A percentile compares a stretch with the other conserved stretches of the same genome.
These are phyloP conservation scores for Spirogloea muscicola DNA, from an alignment of 139 green algal species.

Conservation along the genomic window DNA sequence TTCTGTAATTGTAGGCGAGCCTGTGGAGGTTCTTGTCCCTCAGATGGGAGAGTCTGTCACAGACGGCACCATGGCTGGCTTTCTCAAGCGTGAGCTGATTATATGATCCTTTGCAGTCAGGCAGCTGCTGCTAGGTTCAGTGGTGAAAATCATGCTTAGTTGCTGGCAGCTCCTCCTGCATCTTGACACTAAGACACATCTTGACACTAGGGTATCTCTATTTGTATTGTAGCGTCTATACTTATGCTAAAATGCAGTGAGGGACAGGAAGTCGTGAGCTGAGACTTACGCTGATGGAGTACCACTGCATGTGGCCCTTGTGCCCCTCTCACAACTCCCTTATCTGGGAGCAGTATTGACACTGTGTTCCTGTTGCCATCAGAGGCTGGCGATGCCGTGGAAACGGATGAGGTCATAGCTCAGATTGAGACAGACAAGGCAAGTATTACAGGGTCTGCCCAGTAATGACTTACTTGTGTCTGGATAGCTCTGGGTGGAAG, in stretches of 20 bases:
- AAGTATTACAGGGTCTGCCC: no score
- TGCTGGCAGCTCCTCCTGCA: not conserved
- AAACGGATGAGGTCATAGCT: conserved; percentile 89
- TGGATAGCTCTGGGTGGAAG: not conserved
- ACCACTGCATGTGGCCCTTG: no score
- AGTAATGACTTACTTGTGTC: not conserved
- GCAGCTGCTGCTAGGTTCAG: not conserved
- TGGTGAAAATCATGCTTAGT: not conserved
- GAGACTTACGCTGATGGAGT: no score
- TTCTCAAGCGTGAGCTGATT: conserved; percentile 42
- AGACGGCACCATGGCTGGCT: conserved; percentile 45
- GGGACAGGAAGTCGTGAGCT: no score
- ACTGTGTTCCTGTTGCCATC: not conserved
- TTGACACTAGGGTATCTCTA: not conserved
- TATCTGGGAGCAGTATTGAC: not conserved
- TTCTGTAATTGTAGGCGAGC: no score
- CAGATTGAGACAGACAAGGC: conserved; percentile 96
- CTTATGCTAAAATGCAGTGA: not conserved
- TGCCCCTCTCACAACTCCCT: not conserved
- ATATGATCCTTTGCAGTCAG: not conserved
- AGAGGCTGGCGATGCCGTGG: conserved; percentile 63
- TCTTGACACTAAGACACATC: not conserved
- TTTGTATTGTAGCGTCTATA: not conserved
- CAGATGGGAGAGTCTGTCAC: conserved; percentile 53
- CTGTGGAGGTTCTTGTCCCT: conserved; percentile 38